These are phyloP conservation scores for Nitzschia sp. DNA, from an alignment of 108 stramenopile genomes.

Conservation along the genomic window DNA sequence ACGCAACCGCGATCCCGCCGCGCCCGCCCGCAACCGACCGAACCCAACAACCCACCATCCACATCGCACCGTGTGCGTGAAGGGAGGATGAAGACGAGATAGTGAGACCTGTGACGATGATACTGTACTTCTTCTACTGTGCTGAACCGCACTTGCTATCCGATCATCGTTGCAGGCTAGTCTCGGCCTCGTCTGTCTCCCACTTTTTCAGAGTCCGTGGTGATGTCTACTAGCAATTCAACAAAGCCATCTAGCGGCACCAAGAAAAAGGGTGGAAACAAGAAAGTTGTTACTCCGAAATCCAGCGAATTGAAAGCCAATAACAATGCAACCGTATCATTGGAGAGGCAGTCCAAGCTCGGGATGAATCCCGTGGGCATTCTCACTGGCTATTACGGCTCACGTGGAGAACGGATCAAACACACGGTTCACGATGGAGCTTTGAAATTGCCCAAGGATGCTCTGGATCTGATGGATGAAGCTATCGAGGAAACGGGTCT, in stretches of 20 bases:
- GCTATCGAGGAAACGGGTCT: conserved; percentile 11
- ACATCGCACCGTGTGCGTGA: too few relatives aligned
- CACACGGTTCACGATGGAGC: conserved; percentile 76
- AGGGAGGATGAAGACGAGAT: too few relatives aligned
- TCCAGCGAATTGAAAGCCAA: background rate
- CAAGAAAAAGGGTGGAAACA: conserved; percentile 30
- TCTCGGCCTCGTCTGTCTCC: too few relatives aligned
- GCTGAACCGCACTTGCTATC: too few relatives aligned
- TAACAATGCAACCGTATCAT: conserved; percentile 1
- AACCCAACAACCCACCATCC: too few relatives aligned
- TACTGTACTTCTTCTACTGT: too few relatives aligned
- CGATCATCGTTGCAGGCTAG: too few relatives aligned
- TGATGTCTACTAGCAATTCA: background rate
- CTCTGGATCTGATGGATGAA: conserved; percentile 47
- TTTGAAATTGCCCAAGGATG: conserved; percentile 56
- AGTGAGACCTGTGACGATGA: too few relatives aligned
- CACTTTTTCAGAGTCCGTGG: background rate
- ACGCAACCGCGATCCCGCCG: too few relatives aligned
- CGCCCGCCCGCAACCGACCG: too few relatives aligned
- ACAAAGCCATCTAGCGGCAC: background rate
- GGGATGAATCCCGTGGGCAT: conserved; percentile 64
- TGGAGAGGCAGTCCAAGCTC: conserved; percentile 21
- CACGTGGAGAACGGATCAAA: conserved; percentile 55
- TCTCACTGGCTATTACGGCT: conserved; percentile 63
- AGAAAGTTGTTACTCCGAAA: conserved; percentile 21